Conservation (phyloP, 2,329 filamentous ascomycete species). For the Alternaria infectoria region DNA sequence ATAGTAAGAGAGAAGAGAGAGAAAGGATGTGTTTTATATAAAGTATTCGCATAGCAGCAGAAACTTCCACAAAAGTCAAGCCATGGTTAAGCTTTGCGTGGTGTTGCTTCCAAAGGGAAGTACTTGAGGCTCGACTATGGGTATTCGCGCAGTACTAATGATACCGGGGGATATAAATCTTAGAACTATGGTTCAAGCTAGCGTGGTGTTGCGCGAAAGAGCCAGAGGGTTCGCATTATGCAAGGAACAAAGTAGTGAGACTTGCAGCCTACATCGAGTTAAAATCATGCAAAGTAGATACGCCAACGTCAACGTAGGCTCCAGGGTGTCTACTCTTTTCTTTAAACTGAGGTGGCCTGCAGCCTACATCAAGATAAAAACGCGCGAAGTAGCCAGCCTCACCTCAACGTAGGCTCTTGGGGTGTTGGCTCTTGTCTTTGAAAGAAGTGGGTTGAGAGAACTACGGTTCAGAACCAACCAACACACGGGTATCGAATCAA, state of each 20-base stretch:
- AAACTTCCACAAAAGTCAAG: background rate
- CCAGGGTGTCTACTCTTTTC: background rate
- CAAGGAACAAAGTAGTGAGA: background rate
- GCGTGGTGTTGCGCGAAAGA: background rate
- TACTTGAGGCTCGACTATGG: background rate
- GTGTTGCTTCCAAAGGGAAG: accelerated
- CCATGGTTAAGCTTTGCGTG: background rate
- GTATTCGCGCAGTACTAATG: background rate
- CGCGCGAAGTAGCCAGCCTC: background rate
- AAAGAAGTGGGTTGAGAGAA: background rate
- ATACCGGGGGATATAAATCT: background rate
- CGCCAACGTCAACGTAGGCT: background rate
- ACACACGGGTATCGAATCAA: background rate
- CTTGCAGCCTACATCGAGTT: background rate
- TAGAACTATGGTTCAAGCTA: background rate
- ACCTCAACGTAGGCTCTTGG: background rate
- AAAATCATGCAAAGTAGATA: background rate
- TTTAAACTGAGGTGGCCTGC: background rate
- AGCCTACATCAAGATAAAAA: background rate
- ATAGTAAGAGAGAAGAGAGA: too few species aligned
- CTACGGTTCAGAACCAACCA: background rate
- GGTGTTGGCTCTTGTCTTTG: background rate
- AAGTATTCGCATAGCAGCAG: background rate
- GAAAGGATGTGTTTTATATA: background rate
- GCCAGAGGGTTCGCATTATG: background rate